Percentiles rank a stretch among this genome's conserved stretches.
Evolutionary conservation across 2,329 filamentous ascomycete genomes (phyloP).

Genomic region (Diplocarpon rosae): DNA sequence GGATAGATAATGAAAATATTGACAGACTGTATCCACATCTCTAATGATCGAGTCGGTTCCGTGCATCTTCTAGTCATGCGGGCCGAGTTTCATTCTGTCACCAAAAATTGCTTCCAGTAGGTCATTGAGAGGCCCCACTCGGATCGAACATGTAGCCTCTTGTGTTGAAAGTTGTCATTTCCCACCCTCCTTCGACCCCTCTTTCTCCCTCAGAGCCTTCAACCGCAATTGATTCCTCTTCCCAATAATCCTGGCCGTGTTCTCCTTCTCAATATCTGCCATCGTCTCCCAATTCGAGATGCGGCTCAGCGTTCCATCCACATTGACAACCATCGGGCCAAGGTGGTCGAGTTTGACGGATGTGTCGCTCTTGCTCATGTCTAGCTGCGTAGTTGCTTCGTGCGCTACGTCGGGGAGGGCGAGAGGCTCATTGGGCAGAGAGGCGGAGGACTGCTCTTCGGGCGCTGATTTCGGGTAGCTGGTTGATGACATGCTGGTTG

Average conservation of each 20-base stretch:
- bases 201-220: slow-evolving; percentile 38
- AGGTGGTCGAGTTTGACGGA: slow-evolving; percentile 52
- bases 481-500: not conserved
- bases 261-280: slow-evolving; percentile 55
- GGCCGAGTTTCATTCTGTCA: not conserved
- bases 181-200: slow-evolving; percentile 15
- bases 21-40: no score
- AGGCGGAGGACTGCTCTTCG: not conserved
- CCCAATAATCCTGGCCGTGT: slow-evolving; percentile 54
- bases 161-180: not conserved
- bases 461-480: not conserved
- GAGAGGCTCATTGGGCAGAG: slow-evolving; percentile 7
- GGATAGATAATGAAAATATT: not conserved
- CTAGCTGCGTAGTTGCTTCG: slow-evolving; percentile 10
- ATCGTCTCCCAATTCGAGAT: slow-evolving; percentile 66
- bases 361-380: slow-evolving; percentile 21
- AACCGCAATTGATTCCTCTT: slow-evolving; percentile 57
- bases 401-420: slow-evolving; percentile 12
- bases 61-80: no score
- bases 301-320: slow-evolving; percentile 58
- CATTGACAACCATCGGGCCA: slow-evolving; percentile 64
- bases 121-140: not conserved
- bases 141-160: not conserved
- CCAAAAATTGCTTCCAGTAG: not conserved
- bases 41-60: no score